Conservation (phyloP, 1,284 basidiomycete genomes). For the Malassezia equina region DNA sequence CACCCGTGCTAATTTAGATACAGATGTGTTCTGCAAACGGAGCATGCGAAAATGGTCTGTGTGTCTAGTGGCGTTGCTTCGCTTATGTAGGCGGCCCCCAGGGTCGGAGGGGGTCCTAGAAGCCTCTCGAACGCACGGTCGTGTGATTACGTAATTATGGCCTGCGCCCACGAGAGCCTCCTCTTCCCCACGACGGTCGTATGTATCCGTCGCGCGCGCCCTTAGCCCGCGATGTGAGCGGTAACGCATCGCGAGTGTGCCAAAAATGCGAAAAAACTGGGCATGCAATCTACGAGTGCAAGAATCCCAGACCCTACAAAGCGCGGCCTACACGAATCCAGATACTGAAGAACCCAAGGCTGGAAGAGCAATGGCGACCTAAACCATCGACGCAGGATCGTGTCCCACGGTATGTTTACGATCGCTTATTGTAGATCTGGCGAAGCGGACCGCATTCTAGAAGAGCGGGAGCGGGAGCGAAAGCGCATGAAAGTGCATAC, state of each 20-base stretch:
- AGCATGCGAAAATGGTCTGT: neutral
- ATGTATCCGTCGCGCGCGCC: conserved; percentile 15
- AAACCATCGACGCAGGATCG: neutral
- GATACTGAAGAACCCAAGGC: conserved; percentile 6
- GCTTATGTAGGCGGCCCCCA: neutral
- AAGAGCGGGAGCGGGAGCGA: neutral
- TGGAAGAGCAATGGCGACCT: neutral
- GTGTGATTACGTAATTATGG: conserved; percentile 1
- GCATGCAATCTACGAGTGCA: conserved; percentile 17
- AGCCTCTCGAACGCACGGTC: conserved; percentile 14
- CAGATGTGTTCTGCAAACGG: neutral
- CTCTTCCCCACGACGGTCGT: neutral
- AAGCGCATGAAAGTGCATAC: neutral
- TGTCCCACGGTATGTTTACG: neutral
- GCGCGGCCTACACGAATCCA: conserved; percentile 12
- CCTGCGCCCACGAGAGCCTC: neutral
- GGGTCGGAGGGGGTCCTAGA: neutral
- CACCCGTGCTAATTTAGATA: neutral
- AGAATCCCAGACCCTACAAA: conserved; percentile 15
- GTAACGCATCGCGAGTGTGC: conserved; percentile 7
- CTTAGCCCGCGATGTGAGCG: neutral
- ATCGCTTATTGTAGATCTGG: neutral
- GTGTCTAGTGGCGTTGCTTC: neutral
- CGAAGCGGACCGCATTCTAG: conserved; percentile 1
- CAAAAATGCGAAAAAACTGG: conserved; percentile 13